Evolutionary conservation across 306 rosid genomes (phyloP).

Genomic region (Ormosia semicastrata): DNA sequence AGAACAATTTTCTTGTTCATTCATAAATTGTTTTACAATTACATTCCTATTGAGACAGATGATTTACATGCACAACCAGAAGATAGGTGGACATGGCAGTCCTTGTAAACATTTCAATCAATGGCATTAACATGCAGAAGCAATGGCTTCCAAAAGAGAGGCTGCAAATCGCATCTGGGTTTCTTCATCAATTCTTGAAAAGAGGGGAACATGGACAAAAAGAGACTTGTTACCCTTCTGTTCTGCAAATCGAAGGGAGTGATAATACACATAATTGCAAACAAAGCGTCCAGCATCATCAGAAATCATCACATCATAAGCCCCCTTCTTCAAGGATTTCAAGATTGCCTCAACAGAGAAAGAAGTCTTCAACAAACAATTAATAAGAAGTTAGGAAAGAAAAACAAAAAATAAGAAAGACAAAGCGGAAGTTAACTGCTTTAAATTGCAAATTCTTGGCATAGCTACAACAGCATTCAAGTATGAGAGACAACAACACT

Average conservation of each 20-base stretch:
- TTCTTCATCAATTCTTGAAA: slow-evolving; percentile 67
- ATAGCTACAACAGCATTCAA: background rate
- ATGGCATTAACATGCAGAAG: slow-evolving; percentile 48
- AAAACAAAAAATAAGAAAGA: background rate
- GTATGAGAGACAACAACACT: background rate
- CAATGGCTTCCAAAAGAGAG: slow-evolving; percentile 78
- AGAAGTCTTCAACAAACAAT: slow-evolving; percentile 53
- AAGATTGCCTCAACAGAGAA: slow-evolving; percentile 48
- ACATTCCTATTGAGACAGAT: slow-evolving; percentile 23
- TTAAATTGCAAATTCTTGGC: background rate
- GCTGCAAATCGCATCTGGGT: slow-evolving; percentile 70
- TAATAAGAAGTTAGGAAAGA: slow-evolving; percentile 24
- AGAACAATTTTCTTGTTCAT: slow-evolving; percentile 1
- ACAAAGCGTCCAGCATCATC: slow-evolving; percentile 86
- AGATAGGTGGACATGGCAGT: background rate
- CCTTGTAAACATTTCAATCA: background rate
- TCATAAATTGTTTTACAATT: slow-evolving; percentile 29
- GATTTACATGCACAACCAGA: slow-evolving; percentile 36
- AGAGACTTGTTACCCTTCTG: slow-evolving; percentile 80
- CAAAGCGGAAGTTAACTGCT: background rate
- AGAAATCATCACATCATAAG: slow-evolving; percentile 54
- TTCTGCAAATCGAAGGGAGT: slow-evolving; percentile 79
- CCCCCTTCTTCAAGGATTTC: slow-evolving; percentile 57
- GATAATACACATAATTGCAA: slow-evolving; percentile 85
- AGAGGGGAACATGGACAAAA: slow-evolving; percentile 84